Conservation (phyloP, 2,329 filamentous ascomycete genomes). For the Chrysoporthe cubensis region DNA sequence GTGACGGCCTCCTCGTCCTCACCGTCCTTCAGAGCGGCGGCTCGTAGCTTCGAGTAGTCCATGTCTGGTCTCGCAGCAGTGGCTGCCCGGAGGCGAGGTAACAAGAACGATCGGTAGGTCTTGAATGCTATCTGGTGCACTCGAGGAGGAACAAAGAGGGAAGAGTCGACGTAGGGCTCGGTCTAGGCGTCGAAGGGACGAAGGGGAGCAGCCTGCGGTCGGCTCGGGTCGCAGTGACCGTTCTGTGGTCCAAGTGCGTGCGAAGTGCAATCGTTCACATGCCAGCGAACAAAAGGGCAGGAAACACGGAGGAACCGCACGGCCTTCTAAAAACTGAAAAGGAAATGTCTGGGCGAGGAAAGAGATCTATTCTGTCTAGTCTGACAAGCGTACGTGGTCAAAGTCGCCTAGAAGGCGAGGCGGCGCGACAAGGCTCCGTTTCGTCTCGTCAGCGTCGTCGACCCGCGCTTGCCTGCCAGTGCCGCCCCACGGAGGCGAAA, state of each 20-base stretch:
- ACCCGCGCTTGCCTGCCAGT: not conserved
- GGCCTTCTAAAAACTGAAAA: too few relatives aligned
- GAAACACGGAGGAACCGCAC: not conserved
- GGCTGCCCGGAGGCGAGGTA: not conserved
- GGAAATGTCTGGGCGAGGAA: not conserved
- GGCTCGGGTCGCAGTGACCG: not conserved
- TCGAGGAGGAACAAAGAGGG: not conserved
- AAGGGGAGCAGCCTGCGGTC: not conserved
- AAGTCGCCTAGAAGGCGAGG: not conserved
- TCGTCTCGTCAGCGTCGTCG: slow-evolving; percentile 14
- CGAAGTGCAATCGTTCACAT: not conserved
- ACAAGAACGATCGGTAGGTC: not conserved
- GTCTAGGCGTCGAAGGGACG: not conserved
- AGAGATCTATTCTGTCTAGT: not conserved
- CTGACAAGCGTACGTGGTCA: not conserved
- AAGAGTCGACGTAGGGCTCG: too few relatives aligned
- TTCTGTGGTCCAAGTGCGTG: not conserved
- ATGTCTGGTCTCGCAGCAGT: slow-evolving; percentile 44
- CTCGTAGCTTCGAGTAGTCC: slow-evolving; percentile 78
- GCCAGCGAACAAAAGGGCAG: not conserved
- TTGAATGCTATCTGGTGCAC: not conserved
- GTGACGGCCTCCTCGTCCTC: slow-evolving; percentile 97
- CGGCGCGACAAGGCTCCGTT: slow-evolving; percentile 6
- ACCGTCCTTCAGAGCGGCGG: slow-evolving; percentile 82
- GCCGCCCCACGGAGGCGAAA: slow-evolving; percentile 12